A percentile compares a stretch with the other conserved stretches of the same genome.
Evolutionary conservation across 768 basidiomycete species (phyloP).

Genomic region (Rhodosporidiobolus sp.): DNA sequence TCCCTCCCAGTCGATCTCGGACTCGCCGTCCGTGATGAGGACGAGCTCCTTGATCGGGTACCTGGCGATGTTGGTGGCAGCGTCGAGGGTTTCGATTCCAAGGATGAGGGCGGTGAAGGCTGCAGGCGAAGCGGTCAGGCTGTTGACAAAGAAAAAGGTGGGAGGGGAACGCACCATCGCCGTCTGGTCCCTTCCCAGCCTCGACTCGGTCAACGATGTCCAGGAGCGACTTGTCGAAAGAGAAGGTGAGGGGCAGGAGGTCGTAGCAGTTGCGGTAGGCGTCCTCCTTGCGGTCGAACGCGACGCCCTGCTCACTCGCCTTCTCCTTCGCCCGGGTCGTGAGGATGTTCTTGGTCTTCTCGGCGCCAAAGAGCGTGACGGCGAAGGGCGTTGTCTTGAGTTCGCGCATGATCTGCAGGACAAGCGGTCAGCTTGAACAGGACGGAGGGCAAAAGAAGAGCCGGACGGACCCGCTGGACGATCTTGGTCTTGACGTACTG

Average conservation of each 20-base stretch:
- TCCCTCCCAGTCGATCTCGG: conserved; percentile 67
- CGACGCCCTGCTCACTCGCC: conserved; percentile 42
- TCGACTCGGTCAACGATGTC: conserved; percentile 66
- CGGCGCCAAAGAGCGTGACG: conserved; percentile 78
- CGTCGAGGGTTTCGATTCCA: conserved; percentile 71
- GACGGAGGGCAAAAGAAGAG: background rate
- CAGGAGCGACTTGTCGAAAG: conserved; percentile 63
- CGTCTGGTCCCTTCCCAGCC: conserved; percentile 19
- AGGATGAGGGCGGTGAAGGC: conserved; percentile 83
- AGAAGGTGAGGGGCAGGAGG: conserved; percentile 65
- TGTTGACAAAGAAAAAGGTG: background rate
- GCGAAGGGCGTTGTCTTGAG: conserved; percentile 93
- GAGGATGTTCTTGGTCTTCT: conserved; percentile 37
- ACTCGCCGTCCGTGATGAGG: conserved; percentile 80
- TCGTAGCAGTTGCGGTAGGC: conserved; percentile 64
- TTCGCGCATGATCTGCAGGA: conserved; percentile 75
- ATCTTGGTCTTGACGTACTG: conserved; percentile 92
- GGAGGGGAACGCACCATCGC: conserved; percentile 26
- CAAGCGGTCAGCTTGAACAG: background rate
- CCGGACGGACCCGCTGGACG: conserved; percentile 35
- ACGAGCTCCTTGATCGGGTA: conserved; percentile 81
- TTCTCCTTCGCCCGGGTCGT: conserved; percentile 20
- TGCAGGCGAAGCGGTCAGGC: background rate
- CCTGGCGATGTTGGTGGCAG: conserved; percentile 62
- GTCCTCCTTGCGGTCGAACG: conserved; percentile 65